A percentile compares a stretch with the other conserved stretches of the same genome.
Evolutionary conservation across 202 grass and related monocot species (phyloP).

Genomic region (Saccharum hybrid): DNA sequence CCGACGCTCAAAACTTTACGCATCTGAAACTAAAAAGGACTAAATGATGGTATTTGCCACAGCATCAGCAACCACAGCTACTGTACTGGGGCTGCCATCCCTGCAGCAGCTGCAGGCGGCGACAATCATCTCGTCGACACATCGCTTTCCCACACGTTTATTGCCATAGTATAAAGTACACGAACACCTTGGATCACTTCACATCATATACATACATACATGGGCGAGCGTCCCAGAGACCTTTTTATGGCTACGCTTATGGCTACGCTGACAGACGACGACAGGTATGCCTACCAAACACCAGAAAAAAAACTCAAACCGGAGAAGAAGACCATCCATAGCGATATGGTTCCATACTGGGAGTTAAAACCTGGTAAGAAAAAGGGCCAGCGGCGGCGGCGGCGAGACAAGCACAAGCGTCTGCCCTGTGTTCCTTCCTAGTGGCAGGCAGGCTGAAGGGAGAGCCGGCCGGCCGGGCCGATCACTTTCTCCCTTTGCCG

Average conservation of each 20-base stretch:
- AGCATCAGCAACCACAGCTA: neutral
- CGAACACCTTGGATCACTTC: constrained; percentile 47
- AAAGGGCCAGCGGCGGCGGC: neutral
- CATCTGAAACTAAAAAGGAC: too few relatives aligned
- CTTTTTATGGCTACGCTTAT: constrained; percentile 41
- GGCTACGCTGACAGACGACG: constrained; percentile 28
- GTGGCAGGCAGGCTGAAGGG: neutral
- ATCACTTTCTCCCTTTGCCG: constrained; percentile 53
- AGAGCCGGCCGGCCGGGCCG: neutral
- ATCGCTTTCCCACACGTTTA: constrained; percentile 47
- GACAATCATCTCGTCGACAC: neutral
- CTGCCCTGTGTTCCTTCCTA: constrained; percentile 28
- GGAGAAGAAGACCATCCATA: neutral
- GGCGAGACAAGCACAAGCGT: neutral
- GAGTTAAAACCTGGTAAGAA: constrained; percentile 41
- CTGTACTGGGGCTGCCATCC: neutral
- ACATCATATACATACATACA: constrained; percentile 57
- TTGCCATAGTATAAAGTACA: constrained; percentile 41
- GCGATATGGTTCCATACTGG: constrained; percentile 35
- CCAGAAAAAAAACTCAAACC: constrained; percentile 39
- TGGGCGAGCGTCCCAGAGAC: constrained; percentile 36
- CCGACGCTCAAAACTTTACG: too few relatives aligned
- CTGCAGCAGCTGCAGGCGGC: neutral
- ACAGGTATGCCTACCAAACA: constrained; percentile 2
- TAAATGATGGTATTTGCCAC: neutral